These are phyloP conservation scores for Fusarium hostae DNA, from an alignment of 2,329 filamentous ascomycete genomes.

Conservation along the genomic window DNA sequence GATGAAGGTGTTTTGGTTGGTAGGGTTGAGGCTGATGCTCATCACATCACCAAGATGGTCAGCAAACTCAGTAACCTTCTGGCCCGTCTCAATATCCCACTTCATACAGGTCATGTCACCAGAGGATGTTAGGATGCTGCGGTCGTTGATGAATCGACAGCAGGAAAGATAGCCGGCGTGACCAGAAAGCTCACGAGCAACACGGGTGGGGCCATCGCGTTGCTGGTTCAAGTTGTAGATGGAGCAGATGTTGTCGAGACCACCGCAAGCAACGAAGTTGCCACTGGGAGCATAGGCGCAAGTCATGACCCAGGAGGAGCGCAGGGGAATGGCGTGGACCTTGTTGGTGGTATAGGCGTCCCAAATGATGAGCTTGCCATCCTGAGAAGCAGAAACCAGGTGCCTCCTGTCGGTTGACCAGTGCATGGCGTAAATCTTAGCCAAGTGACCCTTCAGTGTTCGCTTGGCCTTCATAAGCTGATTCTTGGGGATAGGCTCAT, in stretches of 20 bases:
- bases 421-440: slow-evolving; percentile 99
- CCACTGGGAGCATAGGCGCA: slow-evolving; percentile 98
- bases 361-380: slow-evolving; percentile 99
- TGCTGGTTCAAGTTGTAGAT: slow-evolving; percentile 98
- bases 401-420: slow-evolving; percentile 99
- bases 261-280: slow-evolving; percentile 98
- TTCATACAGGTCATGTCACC: slow-evolving; percentile 99
- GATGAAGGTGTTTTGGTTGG: slow-evolving; percentile 98
- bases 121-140: slow-evolving; percentile 96
- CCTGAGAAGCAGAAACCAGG: slow-evolving; percentile 96
- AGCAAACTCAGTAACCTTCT: slow-evolving; percentile 97
- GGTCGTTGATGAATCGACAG: slow-evolving; percentile 98
- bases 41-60: slow-evolving; percentile 99
- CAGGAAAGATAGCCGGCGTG: slow-evolving; percentile 98
- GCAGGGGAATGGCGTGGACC: slow-evolving; percentile 95
- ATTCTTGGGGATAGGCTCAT: slow-evolving; percentile 91
- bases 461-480: slow-evolving; percentile 96
- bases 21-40: slow-evolving; percentile 99
- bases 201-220: slow-evolving; percentile 95
- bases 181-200: slow-evolving; percentile 93
- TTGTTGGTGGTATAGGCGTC: slow-evolving; percentile 99
- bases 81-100: slow-evolving; percentile 98
- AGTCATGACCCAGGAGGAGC: slow-evolving; percentile 99
- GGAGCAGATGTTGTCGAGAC: slow-evolving; percentile 99
- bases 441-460: slow-evolving; percentile 95